Evolutionary conservation across 2,329 filamentous ascomycete genomes (phyloP).

Genomic region (Phaeosphaeria sp.): DNA sequence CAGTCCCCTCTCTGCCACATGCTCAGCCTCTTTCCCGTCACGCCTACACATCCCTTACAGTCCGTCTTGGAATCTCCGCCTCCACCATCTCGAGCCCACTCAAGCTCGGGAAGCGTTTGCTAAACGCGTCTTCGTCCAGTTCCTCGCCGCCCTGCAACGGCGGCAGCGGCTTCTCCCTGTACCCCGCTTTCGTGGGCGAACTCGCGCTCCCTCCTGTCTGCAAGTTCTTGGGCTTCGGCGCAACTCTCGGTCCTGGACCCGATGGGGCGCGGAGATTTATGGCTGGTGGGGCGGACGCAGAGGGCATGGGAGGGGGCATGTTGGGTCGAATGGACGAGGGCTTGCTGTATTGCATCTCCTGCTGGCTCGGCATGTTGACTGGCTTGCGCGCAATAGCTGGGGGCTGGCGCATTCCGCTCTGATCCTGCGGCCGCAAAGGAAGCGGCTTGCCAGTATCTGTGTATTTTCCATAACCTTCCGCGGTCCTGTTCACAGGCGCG

Average conservation of each 20-base stretch:
- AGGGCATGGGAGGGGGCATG: slow-evolving; percentile 27
- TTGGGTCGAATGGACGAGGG: slow-evolving; percentile 30
- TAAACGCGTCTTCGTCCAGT: slow-evolving; percentile 72
- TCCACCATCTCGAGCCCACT: slow-evolving; percentile 89
- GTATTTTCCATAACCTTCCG: slow-evolving; percentile 88
- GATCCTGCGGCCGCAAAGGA: slow-evolving; percentile 39
- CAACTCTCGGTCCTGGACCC: slow-evolving; percentile 57
- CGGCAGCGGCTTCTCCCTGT: slow-evolving; percentile 32
- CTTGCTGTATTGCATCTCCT: slow-evolving; percentile 39
- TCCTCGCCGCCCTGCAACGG: slow-evolving; percentile 63
- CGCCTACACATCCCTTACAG: slow-evolving; percentile 29
- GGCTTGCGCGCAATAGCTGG: slow-evolving; percentile 56
- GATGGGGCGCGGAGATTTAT: slow-evolving; percentile 39
- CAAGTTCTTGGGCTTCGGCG: slow-evolving; percentile 68
- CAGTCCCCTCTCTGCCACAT: too few species aligned
- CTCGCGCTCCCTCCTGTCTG: slow-evolving; percentile 52
- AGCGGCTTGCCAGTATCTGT: slow-evolving; percentile 59
- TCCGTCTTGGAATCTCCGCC: slow-evolving; percentile 57
- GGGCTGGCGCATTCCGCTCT: slow-evolving; percentile 25
- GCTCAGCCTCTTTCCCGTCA: background rate
- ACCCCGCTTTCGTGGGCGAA: slow-evolving; percentile 16
- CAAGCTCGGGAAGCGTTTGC: slow-evolving; percentile 85
- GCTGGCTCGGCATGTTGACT: slow-evolving; percentile 37
- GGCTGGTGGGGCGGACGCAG: slow-evolving; percentile 44
- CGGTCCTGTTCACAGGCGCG: slow-evolving; percentile 69